Evolutionary conservation across 352 stramenopile genomes (phyloP), one percentile per base, ranked within the genome.

Genomic region (Pythium utonaiense): DNA sequence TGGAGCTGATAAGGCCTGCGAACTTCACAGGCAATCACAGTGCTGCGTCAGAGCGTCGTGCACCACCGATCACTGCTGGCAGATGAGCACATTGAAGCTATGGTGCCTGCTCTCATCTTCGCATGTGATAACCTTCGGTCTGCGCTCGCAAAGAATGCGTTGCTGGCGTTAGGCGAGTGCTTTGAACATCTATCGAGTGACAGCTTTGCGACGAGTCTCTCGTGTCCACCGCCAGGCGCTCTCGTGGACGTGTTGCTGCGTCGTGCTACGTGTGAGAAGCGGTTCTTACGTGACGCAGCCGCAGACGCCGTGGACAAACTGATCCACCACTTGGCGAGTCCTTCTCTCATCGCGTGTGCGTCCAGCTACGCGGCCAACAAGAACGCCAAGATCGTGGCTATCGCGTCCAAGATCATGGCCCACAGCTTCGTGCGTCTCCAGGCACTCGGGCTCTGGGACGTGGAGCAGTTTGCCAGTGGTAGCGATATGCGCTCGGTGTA

Each of bases 251-350:
- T 80, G 1, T 44, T 92, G 27, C 61, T 92, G 19, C 82, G 79
- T 19, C 78, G 78, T n/a, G 74, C 77, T 0, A 67, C 77, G 0
- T 92, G 83, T 59, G 83, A 92, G 57, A 92, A 92, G 59, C 73
- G 73, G 17, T 91, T 92, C 38, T 54, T 92, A 6, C 77, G 83
- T 1, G 83, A 92, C 54, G 74, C 78, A 0, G 80, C 83, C 9
- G 33, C 64, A 8, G 61, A 65, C 27, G 73, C 77, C 34, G 53
- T 80, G 2, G 44, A 77, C 22, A 64, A 85, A 13, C 59, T 89
- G 13, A 67, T 74, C 17, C 21, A 34, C 4, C 72, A 79, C 28
- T 60, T 86, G 9, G 71, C 78, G 14, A 77, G 73, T 0, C 57
- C 68, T 10, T 62, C 66, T 21, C 74, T 90, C 27, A 62, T 90